phyloP scores from a whole-genome alignment of 257 asterid genomes.

The Nicotiana otophora region DNA sequence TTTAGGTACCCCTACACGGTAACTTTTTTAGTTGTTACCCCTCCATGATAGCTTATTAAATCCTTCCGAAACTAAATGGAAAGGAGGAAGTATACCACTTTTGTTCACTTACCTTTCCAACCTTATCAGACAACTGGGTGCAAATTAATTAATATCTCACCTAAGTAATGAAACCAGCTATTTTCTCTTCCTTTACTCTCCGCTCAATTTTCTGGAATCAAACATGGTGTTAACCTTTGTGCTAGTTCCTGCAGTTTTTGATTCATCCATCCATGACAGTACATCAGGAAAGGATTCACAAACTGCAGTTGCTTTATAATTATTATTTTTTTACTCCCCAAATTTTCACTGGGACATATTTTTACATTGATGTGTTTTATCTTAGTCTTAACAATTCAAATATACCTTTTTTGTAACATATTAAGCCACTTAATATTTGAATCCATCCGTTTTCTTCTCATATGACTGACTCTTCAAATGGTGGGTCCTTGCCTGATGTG shows the following conservation, averaged over 20 bases:
- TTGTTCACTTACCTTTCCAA: background rate
- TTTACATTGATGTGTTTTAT: background rate
- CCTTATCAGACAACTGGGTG: background rate
- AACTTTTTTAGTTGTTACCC: background rate
- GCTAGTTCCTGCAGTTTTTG: background rate
- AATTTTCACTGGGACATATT: background rate
- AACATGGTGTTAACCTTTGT: background rate
- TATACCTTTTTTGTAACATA: background rate
- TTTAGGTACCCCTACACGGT: background rate
- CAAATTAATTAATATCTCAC: background rate
- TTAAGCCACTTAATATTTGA: background rate
- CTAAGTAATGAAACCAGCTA: background rate
- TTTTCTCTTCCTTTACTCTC: background rate
- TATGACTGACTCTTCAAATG: background rate
- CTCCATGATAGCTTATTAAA: background rate
- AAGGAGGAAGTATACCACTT: background rate
- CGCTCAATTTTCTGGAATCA: background rate
- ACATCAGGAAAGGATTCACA: background rate
- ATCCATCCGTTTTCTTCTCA: background rate
- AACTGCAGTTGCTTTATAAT: background rate
- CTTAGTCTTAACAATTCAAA: background rate
- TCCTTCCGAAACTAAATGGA: background rate
- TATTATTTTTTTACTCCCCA: background rate
- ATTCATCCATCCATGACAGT: background rate
- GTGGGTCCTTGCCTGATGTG: background rate